Conservation (phyloP, 1,139 yeast genomes). For the Saccharomycopsis phalli region DNA sequence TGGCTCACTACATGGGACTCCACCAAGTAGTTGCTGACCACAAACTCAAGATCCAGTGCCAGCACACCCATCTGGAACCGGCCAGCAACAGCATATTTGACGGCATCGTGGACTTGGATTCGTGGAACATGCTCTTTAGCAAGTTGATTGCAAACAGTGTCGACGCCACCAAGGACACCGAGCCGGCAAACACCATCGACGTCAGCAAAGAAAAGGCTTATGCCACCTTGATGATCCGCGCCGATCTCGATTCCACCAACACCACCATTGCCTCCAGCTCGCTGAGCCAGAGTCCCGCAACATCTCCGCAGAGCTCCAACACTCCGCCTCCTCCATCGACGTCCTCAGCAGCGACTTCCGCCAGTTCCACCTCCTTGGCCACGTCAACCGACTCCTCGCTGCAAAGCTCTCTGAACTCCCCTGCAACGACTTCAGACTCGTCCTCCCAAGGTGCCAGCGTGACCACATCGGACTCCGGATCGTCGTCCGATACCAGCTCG, state of each 20-base stretch:
- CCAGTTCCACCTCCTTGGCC: not conserved
- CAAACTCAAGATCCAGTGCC: slow-evolving; percentile 4
- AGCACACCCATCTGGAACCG: not conserved
- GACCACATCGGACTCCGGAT: slow-evolving; percentile 9
- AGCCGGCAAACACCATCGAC: slow-evolving; percentile 12
- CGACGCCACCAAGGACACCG: not conserved
- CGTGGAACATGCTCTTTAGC: not conserved
- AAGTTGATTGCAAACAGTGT: not conserved
- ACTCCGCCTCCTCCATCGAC: slow-evolving; percentile 9
- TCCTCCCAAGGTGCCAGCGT: not conserved
- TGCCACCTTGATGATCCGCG: slow-evolving; percentile 12
- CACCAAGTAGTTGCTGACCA: not conserved
- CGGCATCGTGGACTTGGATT: not conserved
- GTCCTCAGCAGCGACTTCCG: not conserved
- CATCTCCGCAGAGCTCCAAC: slow-evolving; percentile 18
- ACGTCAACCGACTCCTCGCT: slow-evolving; percentile 7
- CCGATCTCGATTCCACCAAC: slow-evolving; percentile 7
- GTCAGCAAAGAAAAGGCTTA: slow-evolving; percentile 7
- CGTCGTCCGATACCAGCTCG: slow-evolving; percentile 1
- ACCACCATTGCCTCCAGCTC: slow-evolving; percentile 12
- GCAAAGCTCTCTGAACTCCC: not conserved
- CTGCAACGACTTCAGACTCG: slow-evolving; percentile 1
- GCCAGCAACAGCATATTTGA: not conserved
- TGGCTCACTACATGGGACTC: no score
- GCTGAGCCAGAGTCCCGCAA: slow-evolving; percentile 18